phyloP scores from a whole-genome alignment of 345 rosid species.

The Eucalyptus pauciflora region DNA sequence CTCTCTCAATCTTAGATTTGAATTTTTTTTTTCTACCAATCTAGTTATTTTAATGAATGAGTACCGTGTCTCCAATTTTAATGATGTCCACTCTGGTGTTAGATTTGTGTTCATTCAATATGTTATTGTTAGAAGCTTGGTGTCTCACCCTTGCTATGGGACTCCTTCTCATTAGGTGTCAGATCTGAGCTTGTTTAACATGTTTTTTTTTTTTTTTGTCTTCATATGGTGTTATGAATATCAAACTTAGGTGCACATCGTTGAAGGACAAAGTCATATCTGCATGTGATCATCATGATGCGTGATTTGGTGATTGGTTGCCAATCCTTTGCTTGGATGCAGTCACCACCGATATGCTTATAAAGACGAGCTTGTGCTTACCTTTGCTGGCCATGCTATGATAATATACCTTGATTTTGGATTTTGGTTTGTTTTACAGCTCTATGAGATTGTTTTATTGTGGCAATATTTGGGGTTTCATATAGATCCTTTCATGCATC shows the following conservation, averaged over 20 bases:
- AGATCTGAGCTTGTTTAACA: neutral
- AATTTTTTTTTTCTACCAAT: neutral
- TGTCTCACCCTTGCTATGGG: neutral
- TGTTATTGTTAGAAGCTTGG: neutral
- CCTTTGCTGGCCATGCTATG: no score
- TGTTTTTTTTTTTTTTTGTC: neutral
- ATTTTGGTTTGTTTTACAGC: no score
- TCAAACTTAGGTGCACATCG: neutral
- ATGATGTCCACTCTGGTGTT: neutral
- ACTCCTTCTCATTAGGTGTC: neutral
- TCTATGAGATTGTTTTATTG: no score
- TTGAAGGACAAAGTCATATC: no score
- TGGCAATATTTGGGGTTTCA: no score
- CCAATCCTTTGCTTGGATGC: neutral
- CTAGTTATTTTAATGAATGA: neutral
- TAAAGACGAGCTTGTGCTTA: no score
- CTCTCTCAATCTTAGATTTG: neutral
- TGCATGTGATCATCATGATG: no score
- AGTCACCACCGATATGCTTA: neutral
- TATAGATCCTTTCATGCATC: no score
- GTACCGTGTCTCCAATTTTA: neutral
- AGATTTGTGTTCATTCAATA: neutral
- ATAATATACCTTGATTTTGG: no score
- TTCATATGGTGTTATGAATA: neutral
- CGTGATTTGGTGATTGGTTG: neutral